These are phyloP conservation scores for Geotrichum europaeum DNA, from an alignment of 1,139 yeast genomes.

Conservation along the genomic window DNA sequence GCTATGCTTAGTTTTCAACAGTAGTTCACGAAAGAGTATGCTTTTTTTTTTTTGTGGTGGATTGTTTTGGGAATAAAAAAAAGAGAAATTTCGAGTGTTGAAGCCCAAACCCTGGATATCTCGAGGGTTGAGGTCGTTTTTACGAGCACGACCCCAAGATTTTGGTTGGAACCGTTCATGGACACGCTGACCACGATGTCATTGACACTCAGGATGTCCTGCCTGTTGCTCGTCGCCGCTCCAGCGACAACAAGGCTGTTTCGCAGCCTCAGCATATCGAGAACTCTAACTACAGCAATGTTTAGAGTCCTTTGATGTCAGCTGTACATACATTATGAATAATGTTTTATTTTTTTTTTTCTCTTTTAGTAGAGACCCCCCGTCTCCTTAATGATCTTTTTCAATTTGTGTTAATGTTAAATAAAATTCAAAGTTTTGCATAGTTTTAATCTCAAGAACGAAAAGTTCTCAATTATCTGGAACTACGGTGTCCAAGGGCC, in stretches of 20 bases:
- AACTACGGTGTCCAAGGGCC: too few species aligned
- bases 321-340: not conserved
- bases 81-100: not conserved
- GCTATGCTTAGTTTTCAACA: not conserved
- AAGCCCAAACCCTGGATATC: not conserved
- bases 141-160: conserved; percentile 15
- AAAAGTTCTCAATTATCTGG: not conserved
- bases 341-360: not conserved
- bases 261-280: conserved; percentile 11
- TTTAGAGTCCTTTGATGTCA: not conserved
- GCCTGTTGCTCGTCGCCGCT: conserved; percentile 9
- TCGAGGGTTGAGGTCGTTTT: too few species aligned
- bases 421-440: not conserved
- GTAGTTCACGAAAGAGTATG: not conserved
- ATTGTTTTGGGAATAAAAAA: not conserved
- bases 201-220: conserved; percentile 11
- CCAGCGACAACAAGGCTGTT: conserved; percentile 7
- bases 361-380: not conserved
- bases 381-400: not conserved
- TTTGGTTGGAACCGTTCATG: conserved; percentile 16
- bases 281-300: conserved; percentile 4
- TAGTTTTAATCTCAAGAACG: not conserved
- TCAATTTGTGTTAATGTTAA: not conserved
- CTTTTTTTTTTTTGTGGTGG: not conserved
- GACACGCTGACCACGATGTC: conserved; percentile 15